These are phyloP conservation scores for Colletotrichum sp. DNA, from an alignment of 2,329 filamentous ascomycete genomes.

Conservation along the genomic window DNA sequence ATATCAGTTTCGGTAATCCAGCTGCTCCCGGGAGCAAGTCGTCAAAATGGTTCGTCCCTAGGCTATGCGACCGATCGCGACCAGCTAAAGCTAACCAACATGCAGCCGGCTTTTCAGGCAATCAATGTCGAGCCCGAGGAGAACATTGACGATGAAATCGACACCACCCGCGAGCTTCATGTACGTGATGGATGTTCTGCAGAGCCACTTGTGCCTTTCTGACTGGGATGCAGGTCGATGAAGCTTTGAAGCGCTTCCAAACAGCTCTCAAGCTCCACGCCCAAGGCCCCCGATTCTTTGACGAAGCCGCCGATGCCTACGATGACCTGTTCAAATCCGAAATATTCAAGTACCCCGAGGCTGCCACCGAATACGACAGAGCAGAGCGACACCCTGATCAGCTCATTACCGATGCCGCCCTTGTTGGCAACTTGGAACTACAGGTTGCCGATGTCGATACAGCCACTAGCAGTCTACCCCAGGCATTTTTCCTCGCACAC, in stretches of 20 bases:
- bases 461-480: conserved; percentile 80
- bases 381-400: conserved; percentile 63
- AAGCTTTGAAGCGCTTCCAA: conserved; percentile 94
- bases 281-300: conserved; percentile 78
- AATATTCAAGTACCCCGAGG: conserved; percentile 92
- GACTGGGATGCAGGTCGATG: conserved; percentile 71
- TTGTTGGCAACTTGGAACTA: conserved; percentile 57
- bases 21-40: background rate
- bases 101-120: conserved; percentile 75
- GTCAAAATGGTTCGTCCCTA: conserved; percentile 2
- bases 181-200: conserved; percentile 38
- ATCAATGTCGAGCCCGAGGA: conserved; percentile 96
- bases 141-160: conserved; percentile 86
- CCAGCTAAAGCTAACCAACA: background rate
- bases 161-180: conserved; percentile 94
- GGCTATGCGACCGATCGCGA: background rate
- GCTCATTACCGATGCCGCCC: conserved; percentile 50
- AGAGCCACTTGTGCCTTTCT: background rate
- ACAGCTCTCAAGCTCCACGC: conserved; percentile 89
- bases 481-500: conserved; percentile 90
- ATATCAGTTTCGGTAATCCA: background rate
- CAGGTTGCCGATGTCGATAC: conserved; percentile 71
- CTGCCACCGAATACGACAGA: conserved; percentile 81
- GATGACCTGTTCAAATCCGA: conserved; percentile 86
- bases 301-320: conserved; percentile 83